Evolutionary conservation across 306 rosid genomes (phyloP), one percentile per base, ranked within the genome.

Genomic region (Fragaria nilgerrensis): DNA sequence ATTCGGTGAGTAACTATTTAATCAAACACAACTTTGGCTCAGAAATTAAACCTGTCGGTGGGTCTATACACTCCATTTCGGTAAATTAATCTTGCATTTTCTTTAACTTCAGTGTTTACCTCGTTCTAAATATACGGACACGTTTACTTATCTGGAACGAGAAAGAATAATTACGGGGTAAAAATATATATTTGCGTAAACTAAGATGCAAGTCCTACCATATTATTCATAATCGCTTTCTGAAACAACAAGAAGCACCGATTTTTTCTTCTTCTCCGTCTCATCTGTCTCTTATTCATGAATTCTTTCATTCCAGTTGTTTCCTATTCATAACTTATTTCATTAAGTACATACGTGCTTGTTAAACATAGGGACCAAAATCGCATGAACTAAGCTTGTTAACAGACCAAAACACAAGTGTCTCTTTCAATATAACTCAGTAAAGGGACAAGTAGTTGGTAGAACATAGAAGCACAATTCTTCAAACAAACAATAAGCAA

Each of bases 11-110:
- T 53, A 22, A 2, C 45, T 58, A 0, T 22, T 80, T 66, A 39
- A n/a, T 80, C 66, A 29, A 8, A 67, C 25, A 75, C 41, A 39
- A 13, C 58, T 64, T 55, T 36, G 55, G 59, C 76, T 56, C 67
- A 75, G 43, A 77, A 59, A 47, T 53, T 62, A 19, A 7, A 79
- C 80, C 86, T 89, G 95, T 89, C 93, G 97, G 97, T 85, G 95
- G 70, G 23, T 74, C n/a, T 62, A 53, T 63, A 62, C 78, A 1
- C 47, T 43, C 47, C 47, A 43, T 43, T 43, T 43, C 19, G 9
- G 56, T 50, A 17, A 17, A 50, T 6, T 50, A 13, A 14, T 47
- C 19, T 41, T 50, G 2, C n/a, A 49, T 49, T 49, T 49, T 1
- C 55, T 49, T 49, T 5, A 49, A 16, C 55, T 49, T 12, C 2